phyloP scores from a whole-genome alignment of 331 rosid species.

The Erythrophleum ivorense region DNA sequence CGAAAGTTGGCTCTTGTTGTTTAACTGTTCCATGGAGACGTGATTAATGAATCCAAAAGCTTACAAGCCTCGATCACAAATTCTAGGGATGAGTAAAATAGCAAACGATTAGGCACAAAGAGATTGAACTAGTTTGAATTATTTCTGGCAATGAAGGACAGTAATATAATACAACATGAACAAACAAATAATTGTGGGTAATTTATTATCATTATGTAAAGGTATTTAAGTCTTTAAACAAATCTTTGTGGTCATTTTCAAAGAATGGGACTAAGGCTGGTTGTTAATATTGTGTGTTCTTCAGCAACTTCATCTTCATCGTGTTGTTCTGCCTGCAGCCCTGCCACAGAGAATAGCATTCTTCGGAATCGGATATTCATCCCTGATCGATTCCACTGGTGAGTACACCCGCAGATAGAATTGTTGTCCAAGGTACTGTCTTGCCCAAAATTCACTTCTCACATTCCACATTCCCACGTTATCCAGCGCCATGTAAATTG shows the following conservation, averaged over 20 bases:
- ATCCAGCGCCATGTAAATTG: slow-evolving; percentile 80
- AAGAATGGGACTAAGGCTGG: slow-evolving; percentile 41
- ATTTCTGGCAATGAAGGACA: slow-evolving; percentile 9
- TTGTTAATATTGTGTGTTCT: background rate
- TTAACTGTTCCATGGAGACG: background rate
- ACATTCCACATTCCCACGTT: slow-evolving; percentile 95
- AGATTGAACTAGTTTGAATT: background rate
- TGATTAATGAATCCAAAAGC: background rate
- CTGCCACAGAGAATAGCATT: slow-evolving; percentile 93
- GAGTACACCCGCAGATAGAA: slow-evolving; percentile 83
- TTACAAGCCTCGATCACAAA: background rate
- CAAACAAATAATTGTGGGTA: slow-evolving; percentile 28
- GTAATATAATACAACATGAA: background rate
- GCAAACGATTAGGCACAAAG: background rate
- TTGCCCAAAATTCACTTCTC: slow-evolving; percentile 84
- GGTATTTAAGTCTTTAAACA: slow-evolving; percentile 17
- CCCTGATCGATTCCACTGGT: slow-evolving; percentile 66
- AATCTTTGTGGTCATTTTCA: slow-evolving; percentile 25
- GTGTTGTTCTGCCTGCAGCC: slow-evolving; percentile 56
- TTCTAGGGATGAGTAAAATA: background rate
- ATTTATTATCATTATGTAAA: slow-evolving; percentile 24
- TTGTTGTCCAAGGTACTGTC: slow-evolving; percentile 95
- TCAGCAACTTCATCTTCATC: slow-evolving; percentile 11
- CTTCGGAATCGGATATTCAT: slow-evolving; percentile 79
- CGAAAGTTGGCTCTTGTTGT: background rate